Base-by-base conservation (phyloP, 2,329 filamentous ascomycete species). In the Penicillium freii region DNA sequence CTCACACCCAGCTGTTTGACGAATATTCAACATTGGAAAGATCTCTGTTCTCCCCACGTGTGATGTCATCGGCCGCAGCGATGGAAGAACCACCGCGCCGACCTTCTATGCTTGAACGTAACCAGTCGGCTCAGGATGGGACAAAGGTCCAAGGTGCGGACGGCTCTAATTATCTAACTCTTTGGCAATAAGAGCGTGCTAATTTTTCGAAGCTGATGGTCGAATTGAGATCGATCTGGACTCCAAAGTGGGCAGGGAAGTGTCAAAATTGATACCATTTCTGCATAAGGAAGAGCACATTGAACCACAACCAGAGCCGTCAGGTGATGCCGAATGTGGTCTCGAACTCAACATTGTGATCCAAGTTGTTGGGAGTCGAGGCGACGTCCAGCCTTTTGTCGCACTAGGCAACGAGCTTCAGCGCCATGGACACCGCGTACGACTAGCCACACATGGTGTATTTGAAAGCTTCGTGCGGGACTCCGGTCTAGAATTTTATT, bases 311-410 rank as follows among this genome's bases (percentile, higher is more conserved):
- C 53, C 17, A 54, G 59, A 36, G 21, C 33, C 48, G 5, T 8
- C 38, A 9, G 27, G 19, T 1, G 17, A 42, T n/a, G 9, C 9
- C 0, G 43, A 31, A 42, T 51, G 34, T n/a, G 8, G 33, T 9
- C 38, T 58, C 1, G 46, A 64, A n/a, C 67, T 82, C 36, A 82
- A 81, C 52, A 75, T 82, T 25, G 79, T 82, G 5, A 80, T 83
- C 48, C 81, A 83, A 54, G 78, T 83, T 3, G 81, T 84, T 74
- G 83, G 29, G 78, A 86, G 63, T 79, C 82, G 4, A 11, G 82
- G 82, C 5, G 82, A 84, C 64, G 80, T 84, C 1, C 83, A 86
- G 56, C 83, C 83, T 0, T 86, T 86, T 56, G 71, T 86, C 46
- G 81, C 82, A 0, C 72, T 86, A 2, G 84, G 81, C 0, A 78